A percentile compares a stretch with the other conserved stretches of the same genome.
Evolutionary conservation across 2,329 filamentous ascomycete species (phyloP).

Genomic region (Catunica adiposa): DNA sequence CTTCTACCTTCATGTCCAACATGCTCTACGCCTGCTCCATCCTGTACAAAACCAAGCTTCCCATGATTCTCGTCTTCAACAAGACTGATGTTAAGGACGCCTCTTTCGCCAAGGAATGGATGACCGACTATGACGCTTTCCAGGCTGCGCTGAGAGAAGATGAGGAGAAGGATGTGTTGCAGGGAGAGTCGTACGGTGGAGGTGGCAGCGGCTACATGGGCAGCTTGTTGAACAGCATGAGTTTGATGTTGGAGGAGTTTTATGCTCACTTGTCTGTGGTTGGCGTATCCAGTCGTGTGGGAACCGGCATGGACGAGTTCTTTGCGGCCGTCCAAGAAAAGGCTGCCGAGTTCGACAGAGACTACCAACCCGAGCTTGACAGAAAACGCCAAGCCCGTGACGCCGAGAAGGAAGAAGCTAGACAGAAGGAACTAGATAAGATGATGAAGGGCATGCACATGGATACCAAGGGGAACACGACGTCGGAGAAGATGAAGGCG

Average conservation of each 20-base stretch:
- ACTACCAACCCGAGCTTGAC: constrained; percentile 88
- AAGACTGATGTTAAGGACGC: constrained; percentile 94
- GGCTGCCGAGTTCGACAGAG: constrained; percentile 68
- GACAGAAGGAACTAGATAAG: constrained; percentile 72
- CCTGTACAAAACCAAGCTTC: constrained; percentile 93
- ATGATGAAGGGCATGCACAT: constrained; percentile 85
- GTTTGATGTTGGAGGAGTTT: constrained; percentile 90
- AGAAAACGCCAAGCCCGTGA: constrained; percentile 59
- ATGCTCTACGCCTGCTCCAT: constrained; percentile 99
- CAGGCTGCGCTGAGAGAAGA: constrained; percentile 70
- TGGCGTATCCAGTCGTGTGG: constrained; percentile 82
- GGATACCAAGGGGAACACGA: constrained; percentile 17
- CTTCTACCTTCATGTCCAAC: constrained; percentile 97
- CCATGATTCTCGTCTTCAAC: constrained; percentile 98
- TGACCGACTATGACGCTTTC: constrained; percentile 97
- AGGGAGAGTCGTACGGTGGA: constrained; percentile 51
- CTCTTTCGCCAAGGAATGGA: constrained; percentile 90
- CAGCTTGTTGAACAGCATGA: constrained; percentile 92
- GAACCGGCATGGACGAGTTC: constrained; percentile 82
- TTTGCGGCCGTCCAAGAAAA: constrained; percentile 81
- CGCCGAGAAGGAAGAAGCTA: constrained; percentile 49
- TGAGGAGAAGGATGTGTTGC: constrained; percentile 61
- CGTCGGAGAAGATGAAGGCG: constrained; percentile 16
- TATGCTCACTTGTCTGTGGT: constrained; percentile 89
- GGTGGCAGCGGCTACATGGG: constrained; percentile 91